These are phyloP conservation scores for Pseudogymnoascus sp. DNA, from an alignment of 2,329 filamentous ascomycete genomes.

Conservation along the genomic window DNA sequence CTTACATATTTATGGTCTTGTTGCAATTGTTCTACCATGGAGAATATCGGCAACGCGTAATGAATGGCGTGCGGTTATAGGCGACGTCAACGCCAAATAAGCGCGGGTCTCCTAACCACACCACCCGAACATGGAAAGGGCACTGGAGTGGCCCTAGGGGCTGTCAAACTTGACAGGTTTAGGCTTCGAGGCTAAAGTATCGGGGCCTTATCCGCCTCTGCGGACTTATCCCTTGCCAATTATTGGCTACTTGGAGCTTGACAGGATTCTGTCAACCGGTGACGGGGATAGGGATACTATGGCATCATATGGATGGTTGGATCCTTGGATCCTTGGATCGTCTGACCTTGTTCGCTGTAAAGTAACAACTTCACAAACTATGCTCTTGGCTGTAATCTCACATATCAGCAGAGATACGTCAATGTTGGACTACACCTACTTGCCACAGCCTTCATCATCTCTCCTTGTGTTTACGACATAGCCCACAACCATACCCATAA, in stretches of 20 bases:
- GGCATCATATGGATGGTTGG: not conserved
- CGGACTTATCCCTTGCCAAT: not conserved
- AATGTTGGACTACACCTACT: not conserved
- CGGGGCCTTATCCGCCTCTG: not conserved
- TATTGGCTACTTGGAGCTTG: not conserved
- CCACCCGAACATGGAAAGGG: not conserved
- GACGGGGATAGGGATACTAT: not conserved
- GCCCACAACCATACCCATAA: not conserved
- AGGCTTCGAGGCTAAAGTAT: not conserved
- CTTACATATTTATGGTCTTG: constrained; percentile 1
- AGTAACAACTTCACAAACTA: not conserved
- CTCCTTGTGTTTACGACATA: not conserved
- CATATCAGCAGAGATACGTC: not conserved
- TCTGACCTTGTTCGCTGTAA: not conserved
- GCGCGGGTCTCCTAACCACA: not conserved
- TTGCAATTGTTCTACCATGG: not conserved
- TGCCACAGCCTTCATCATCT: not conserved
- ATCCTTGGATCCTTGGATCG: not conserved
- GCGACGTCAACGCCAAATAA: constrained; percentile 1
- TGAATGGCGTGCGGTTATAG: not conserved
- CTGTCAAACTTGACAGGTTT: constrained; percentile 6
- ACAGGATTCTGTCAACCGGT: not conserved
- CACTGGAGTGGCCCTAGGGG: not conserved
- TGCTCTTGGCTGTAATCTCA: not conserved
- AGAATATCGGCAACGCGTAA: not conserved